These are phyloP conservation scores for Nothophytophthora sp. DNA, from an alignment of 352 stramenopile genomes.

Conservation along the genomic window DNA sequence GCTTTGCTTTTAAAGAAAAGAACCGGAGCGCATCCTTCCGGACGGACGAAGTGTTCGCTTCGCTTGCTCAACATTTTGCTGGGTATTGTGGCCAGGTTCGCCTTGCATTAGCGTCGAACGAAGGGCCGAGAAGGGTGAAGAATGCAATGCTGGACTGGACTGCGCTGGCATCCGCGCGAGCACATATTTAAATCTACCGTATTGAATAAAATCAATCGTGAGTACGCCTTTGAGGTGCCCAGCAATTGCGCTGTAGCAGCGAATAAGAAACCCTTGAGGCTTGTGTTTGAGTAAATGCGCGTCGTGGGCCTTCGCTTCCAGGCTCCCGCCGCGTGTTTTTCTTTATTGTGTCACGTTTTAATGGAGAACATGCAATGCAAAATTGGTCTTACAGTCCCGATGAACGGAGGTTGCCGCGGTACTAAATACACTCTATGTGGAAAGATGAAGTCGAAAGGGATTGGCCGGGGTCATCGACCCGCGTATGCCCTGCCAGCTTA, in stretches of 20 bases:
- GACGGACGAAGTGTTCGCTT: no score
- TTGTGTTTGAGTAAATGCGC: no score
- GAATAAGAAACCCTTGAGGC: not conserved
- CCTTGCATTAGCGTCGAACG: no score
- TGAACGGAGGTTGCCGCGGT: slow-evolving; percentile 9
- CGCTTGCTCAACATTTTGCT: no score
- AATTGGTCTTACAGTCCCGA: slow-evolving; percentile 14
- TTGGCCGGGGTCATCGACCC: not conserved
- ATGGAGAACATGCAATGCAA: slow-evolving; percentile 23
- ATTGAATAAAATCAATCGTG: not conserved
- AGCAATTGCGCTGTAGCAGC: not conserved
- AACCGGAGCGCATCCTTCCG: no score
- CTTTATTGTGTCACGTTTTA: slow-evolving; percentile 24
- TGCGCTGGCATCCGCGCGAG: no score
- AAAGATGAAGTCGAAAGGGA: slow-evolving; percentile 25
- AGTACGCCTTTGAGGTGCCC: not conserved
- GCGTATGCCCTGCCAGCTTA: slow-evolving; percentile 6
- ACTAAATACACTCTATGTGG: slow-evolving; percentile 45
- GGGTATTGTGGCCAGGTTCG: no score
- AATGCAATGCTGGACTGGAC: no score
- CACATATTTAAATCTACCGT: no score
- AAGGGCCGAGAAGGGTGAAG: no score
- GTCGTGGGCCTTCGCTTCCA: slow-evolving; percentile 2
- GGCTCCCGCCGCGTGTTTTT: slow-evolving; percentile 1
- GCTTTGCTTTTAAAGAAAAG: no score